These are phyloP conservation scores for Puccinia novopanici DNA, from an alignment of 1,284 basidiomycete genomes.

Conservation along the genomic window DNA sequence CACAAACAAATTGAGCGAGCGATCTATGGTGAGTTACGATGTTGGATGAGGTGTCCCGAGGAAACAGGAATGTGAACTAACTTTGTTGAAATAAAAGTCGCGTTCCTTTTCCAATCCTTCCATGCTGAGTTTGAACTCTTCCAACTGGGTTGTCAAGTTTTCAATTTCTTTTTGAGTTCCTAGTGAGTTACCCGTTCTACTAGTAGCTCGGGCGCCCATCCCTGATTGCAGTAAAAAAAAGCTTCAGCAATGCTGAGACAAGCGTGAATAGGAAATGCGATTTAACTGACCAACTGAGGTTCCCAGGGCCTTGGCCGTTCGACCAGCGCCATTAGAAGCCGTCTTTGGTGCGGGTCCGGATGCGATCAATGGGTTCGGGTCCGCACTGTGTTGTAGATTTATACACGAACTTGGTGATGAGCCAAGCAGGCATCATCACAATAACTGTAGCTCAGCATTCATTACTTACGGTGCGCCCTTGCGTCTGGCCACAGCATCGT, in stretches of 20 bases:
- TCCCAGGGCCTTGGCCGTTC: constrained; percentile 19
- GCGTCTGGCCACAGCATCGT: constrained; percentile 81
- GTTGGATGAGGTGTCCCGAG: neutral
- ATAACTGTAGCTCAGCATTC: neutral
- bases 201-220: constrained; percentile 29
- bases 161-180: constrained; percentile 61
- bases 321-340: constrained; percentile 53
- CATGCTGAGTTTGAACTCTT: constrained; percentile 78
- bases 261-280: neutral
- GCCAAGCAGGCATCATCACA: neutral
- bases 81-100: constrained; percentile 98
- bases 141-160: constrained; percentile 73
- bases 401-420: neutral
- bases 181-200: constrained; percentile 19
- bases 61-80: constrained; percentile 59
- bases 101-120: constrained; percentile 81
- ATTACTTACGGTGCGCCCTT: constrained; percentile 65
- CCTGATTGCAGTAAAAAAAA: constrained; percentile 9
- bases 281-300: constrained; percentile 16
- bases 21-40: too few relatives aligned
- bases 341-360: constrained; percentile 40
- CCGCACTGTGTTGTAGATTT: constrained; percentile 11
- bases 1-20: neutral
- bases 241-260: neutral
- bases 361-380: constrained; percentile 46